phyloP scores from a whole-genome alignment of 225 moss, liverwort and hornwort genomes.

The Ulota crispa region DNA sequence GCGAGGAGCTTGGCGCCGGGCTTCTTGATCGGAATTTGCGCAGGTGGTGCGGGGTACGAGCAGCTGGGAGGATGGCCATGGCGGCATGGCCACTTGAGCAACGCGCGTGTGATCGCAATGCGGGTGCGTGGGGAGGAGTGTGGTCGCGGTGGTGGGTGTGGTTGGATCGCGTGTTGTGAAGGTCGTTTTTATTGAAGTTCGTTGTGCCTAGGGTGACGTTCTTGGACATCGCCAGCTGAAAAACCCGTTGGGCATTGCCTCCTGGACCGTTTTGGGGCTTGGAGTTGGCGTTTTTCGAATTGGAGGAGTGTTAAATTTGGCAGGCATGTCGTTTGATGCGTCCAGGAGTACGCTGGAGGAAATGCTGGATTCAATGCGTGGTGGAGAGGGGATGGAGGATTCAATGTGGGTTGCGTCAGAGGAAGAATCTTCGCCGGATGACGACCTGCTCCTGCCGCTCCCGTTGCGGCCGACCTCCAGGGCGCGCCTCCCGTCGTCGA shows the following conservation, averaged over 20 bases:
- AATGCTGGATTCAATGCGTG: slow-evolving; percentile 35
- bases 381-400: slow-evolving; percentile 41
- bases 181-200: background rate
- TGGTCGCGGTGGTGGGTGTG: background rate
- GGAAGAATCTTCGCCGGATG: slow-evolving; percentile 41
- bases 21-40: slow-evolving; percentile 10
- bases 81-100: background rate
- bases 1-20: slow-evolving; percentile 1
- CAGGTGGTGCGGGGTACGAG: background rate
- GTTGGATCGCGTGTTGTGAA: slow-evolving; percentile 10
- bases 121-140: background rate
- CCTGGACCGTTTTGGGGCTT: background rate
- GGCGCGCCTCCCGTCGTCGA: slow-evolving; percentile 72
- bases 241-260: slow-evolving; percentile 11
- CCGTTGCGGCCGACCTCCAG: slow-evolving; percentile 75
- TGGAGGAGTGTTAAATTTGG: background rate
- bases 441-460: slow-evolving; percentile 51
- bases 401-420: slow-evolving; percentile 13
- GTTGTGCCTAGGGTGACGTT: background rate
- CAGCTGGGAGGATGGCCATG: background rate
- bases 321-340: slow-evolving; percentile 16
- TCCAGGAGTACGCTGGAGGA: slow-evolving; percentile 31
- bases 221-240: slow-evolving; percentile 29
- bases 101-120: slow-evolving; percentile 7
- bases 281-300: background rate